A percentile compares a stretch with the other conserved stretches of the same genome.
Conservation (phyloP, 805 yeast genomes). For the Monosporozyma unispora region DNA sequence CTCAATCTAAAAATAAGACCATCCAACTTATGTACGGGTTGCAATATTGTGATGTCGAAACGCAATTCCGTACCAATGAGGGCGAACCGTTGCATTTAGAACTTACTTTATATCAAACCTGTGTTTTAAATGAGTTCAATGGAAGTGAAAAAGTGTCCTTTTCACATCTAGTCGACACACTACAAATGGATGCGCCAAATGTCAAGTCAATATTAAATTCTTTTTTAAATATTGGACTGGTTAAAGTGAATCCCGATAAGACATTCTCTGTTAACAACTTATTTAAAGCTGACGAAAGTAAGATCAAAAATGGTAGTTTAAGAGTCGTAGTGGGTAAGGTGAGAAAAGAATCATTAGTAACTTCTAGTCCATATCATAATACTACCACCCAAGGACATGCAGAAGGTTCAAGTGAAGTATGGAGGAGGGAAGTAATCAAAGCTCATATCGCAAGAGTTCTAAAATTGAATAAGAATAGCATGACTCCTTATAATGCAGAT, state of each 20-base stretch:
- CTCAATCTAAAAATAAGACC: conserved; percentile 11
- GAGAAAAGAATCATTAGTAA: neutral
- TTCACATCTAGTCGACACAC: conserved; percentile 5
- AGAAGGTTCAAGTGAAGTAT: conserved; percentile 18
- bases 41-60: conserved; percentile 24
- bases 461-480: conserved; percentile 11
- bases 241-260: conserved; percentile 5
- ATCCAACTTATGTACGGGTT: conserved; percentile 14
- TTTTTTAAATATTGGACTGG: conserved; percentile 13
- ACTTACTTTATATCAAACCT: conserved; percentile 21
- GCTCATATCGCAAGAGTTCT: conserved; percentile 21
- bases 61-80: conserved; percentile 12
- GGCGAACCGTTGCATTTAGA: conserved; percentile 14
- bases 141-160: conserved; percentile 9
- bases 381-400: conserved; percentile 6
- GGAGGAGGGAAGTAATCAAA: conserved; percentile 24
- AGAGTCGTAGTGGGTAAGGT: conserved; percentile 13
- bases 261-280: conserved; percentile 13
- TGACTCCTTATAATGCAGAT: too few species aligned
- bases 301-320: conserved; percentile 17
- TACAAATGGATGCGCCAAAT: conserved; percentile 4
- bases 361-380: neutral
- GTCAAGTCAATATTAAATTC: conserved; percentile 13
- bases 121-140: conserved; percentile 20
- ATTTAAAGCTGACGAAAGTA: conserved; percentile 16